Base-by-base conservation (phyloP, 2,329 filamentous ascomycete species). In the Paecilomyces sp. region DNA sequence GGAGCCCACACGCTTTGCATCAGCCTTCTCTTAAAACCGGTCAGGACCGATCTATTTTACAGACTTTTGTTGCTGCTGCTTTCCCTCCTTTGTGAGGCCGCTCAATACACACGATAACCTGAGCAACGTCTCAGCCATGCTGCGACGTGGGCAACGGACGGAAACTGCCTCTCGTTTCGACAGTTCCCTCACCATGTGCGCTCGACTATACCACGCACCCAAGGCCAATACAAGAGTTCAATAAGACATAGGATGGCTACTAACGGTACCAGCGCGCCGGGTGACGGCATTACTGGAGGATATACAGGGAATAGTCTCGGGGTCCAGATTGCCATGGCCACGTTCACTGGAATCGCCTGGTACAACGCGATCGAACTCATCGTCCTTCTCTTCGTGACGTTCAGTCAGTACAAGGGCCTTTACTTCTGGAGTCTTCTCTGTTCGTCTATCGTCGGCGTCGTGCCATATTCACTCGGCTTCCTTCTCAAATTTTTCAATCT, bases 361-460 rank as follows among this genome's bases (percentile, higher is more conserved):
- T 82, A 82, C 65, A 82, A 81, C 63, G 77, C 77, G 53, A 67
- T 80, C 54, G 80, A 82, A 60, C 74, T 82, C 30, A 70, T 78
- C 60, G 70, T 80, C 51, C 75, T 81, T 53, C 72, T 81, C 59
- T 80, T 80, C 57, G 74, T 77, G 61, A 81, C 78, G 5, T 82
- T 82, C 63, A 74, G 73, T 52, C 69, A 72, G 57, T 79, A 77
- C 55, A 70, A 67, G 30, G 78, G 79, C 3, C 71, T 81, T 9
- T 82, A 82, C 68, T 82, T 82, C 66, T 82, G 78, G 76, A 78
- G 75, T 61, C 67, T 80, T 53, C 62, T 81, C n/a, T 61, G 78
- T 11, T 75, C 79, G 1, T 76, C 77, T 11, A 70, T 73, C 12
- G 56, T 74, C 30, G 80, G 80, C 25, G 71, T 81, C 36, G 66